A percentile compares a stretch with the other conserved stretches of the same genome.
Conservation (phyloP, 2,329 filamentous ascomycete genomes). For the Venturia asperata region DNA sequence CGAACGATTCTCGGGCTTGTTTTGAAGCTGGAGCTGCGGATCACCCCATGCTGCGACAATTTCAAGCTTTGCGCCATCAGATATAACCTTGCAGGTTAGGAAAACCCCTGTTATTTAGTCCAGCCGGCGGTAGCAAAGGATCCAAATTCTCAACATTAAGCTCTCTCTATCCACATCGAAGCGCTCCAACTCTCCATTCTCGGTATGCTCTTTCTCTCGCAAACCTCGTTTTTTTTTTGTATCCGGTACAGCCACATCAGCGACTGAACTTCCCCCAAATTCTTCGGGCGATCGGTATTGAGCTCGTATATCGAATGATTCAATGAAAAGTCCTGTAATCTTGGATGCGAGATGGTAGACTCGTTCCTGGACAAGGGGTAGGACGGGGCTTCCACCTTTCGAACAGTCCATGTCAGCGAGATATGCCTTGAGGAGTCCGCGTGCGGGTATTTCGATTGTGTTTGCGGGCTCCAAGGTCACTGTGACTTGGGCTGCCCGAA, state of each 20-base stretch:
- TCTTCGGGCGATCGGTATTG: neutral
- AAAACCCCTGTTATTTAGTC: neutral
- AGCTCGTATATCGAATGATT: neutral
- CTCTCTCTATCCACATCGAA: neutral
- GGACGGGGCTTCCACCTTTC: neutral
- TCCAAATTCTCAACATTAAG: conserved; percentile 5
- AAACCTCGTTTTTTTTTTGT: neutral
- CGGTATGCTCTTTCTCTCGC: neutral
- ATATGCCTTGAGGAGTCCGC: neutral
- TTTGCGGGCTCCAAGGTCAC: neutral
- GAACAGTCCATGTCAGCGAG: neutral
- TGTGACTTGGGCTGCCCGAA: neutral
- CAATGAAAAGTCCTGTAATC: neutral
- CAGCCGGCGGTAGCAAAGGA: neutral
- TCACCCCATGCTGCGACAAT: neutral
- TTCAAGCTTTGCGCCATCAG: neutral
- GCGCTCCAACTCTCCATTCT: neutral
- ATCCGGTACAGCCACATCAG: neutral
- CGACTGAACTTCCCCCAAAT: neutral
- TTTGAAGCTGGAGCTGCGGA: too few relatives aligned
- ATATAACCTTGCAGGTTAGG: neutral
- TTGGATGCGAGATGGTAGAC: neutral
- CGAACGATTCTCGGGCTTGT: neutral
- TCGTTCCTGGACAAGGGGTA: neutral
- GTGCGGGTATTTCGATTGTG: neutral